Evolutionary conservation across 805 yeast genomes (phyloP).

Genomic region (Komagataella kurtzmanii): DNA sequence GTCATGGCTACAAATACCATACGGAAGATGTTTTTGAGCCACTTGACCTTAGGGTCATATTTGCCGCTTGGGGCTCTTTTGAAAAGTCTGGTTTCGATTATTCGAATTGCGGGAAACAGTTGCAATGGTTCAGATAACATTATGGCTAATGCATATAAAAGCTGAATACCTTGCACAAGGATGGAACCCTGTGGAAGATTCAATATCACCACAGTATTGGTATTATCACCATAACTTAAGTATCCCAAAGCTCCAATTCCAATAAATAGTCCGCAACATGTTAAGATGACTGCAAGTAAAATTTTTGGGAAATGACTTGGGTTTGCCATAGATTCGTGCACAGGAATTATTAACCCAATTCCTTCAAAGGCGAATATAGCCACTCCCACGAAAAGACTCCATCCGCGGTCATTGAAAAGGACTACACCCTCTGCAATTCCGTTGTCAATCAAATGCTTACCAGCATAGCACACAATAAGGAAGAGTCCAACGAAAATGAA

Average conservation of each 20-base stretch:
- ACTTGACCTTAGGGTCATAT: conserved; percentile 33
- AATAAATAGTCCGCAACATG: conserved; percentile 51
- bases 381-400: conserved; percentile 69
- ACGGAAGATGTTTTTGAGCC: conserved; percentile 55
- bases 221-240: conserved; percentile 48
- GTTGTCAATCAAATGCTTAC: conserved; percentile 26
- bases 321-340: conserved; percentile 68
- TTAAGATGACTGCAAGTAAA: conserved; percentile 41
- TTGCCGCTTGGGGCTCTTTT: conserved; percentile 42
- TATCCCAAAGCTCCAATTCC: conserved; percentile 59
- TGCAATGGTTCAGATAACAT: conserved; percentile 73
- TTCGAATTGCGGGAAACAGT: conserved; percentile 64
- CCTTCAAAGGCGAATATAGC: conserved; percentile 88
- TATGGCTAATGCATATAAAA: conserved; percentile 63
- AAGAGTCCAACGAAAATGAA: conserved; percentile 54
- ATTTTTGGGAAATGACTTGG: conserved; percentile 66
- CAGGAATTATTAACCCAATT: conserved; percentile 69
- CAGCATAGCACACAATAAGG: conserved; percentile 46
- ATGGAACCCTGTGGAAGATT: conserved; percentile 61
- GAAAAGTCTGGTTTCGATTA: conserved; percentile 53
- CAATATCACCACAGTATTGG: conserved; percentile 55
- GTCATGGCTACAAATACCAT: conserved; percentile 38
- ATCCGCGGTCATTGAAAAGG: conserved; percentile 38
- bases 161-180: conserved; percentile 49
- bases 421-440: conserved; percentile 40